phyloP scores from a whole-genome alignment of 768 basidiomycete species.

The Panaeolus papilionaceus region DNA sequence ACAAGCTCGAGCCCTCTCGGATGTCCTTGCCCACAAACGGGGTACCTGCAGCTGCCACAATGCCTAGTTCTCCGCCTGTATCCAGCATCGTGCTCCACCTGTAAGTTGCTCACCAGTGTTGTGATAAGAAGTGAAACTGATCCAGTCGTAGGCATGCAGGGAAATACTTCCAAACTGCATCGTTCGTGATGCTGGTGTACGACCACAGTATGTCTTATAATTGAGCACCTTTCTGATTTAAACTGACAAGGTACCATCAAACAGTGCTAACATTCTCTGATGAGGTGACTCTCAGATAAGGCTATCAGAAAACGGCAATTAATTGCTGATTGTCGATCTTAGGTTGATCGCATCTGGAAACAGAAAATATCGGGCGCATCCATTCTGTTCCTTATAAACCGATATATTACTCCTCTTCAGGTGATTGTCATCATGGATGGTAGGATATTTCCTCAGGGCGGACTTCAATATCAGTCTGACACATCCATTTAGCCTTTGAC shows the following conservation, averaged over 20 bases:
- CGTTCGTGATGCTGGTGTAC: constrained; percentile 24
- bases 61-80: neutral
- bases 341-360: constrained; percentile 35
- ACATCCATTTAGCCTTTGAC: neutral
- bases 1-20: neutral
- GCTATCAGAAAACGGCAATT: neutral
- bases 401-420: constrained; percentile 32
- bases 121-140: neutral
- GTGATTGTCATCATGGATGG: constrained; percentile 32
- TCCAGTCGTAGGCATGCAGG: constrained; percentile 17
- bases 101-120: neutral
- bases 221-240: neutral
- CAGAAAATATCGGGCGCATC: constrained; percentile 27
- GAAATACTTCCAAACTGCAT: constrained; percentile 19
- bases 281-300: neutral
- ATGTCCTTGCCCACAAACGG: neutral
- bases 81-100: neutral
- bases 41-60: neutral
- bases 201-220: constrained; percentile 23
- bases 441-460: constrained; percentile 11
- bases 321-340: neutral
- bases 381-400: constrained; percentile 33
- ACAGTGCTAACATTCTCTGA: constrained; percentile 15
- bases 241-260: neutral
- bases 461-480: neutral